phyloP scores from a whole-genome alignment of 2,329 filamentous ascomycete species.

The Aspergillus intermedius region DNA sequence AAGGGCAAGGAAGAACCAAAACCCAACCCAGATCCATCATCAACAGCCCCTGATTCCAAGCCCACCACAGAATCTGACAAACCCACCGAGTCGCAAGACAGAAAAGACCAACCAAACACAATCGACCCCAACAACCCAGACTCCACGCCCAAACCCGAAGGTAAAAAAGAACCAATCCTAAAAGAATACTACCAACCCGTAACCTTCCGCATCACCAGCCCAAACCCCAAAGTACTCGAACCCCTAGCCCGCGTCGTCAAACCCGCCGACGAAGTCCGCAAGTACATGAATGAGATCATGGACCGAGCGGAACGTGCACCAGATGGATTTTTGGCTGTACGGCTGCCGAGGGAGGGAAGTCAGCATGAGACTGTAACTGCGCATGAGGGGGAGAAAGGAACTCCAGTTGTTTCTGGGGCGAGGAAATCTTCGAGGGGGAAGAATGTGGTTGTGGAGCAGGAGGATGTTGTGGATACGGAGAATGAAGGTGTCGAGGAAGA shows the following conservation, averaged over 20 bases:
- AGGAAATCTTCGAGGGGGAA: constrained; percentile 18
- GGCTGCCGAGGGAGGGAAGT: constrained; percentile 43
- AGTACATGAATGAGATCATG: constrained; percentile 53
- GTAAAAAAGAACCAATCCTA: constrained; percentile 16
- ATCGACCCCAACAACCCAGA: constrained; percentile 2
- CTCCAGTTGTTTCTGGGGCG: constrained; percentile 10
- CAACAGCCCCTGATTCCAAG: neutral
- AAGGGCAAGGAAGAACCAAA: constrained; percentile 6
- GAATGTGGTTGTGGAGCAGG: constrained; percentile 18
- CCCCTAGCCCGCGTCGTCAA: constrained; percentile 52
- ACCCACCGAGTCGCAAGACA: too few species aligned
- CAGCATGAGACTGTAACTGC: constrained; percentile 13
- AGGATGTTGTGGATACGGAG: constrained; percentile 5
- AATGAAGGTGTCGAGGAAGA: constrained; percentile 23
- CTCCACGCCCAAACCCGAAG: constrained; percentile 4
- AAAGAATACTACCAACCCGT: constrained; percentile 47
- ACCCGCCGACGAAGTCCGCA: constrained; percentile 46
- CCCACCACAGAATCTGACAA: neutral
- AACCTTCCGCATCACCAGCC: constrained; percentile 52
- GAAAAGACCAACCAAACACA: neutral
- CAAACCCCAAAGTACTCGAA: constrained; percentile 47
- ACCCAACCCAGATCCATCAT: neutral
- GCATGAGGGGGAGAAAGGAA: constrained; percentile 18
- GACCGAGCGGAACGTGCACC: constrained; percentile 50
- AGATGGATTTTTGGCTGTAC: constrained; percentile 50